Evolutionary conservation across 2,329 filamentous ascomycete species (phyloP), one percentile per base, ranked within the genome.

Genomic region (Zasmidium cellare): DNA sequence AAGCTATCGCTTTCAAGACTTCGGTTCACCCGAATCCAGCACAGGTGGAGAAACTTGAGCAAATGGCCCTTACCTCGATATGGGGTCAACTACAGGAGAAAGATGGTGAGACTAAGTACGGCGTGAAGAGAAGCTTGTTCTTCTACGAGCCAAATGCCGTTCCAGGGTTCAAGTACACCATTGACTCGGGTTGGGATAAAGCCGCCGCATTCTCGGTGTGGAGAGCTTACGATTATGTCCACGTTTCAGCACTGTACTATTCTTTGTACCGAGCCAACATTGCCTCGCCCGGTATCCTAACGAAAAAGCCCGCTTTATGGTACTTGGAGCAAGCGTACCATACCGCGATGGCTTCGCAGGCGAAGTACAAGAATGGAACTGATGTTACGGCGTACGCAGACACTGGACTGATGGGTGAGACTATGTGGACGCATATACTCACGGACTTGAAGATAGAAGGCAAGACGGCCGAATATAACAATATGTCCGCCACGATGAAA

Each of bases 191-290:
- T 0, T 86, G 83, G 83, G 75, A 82, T 55, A 74, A 76, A 54
- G 64, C 71, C 0, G 70, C 73, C 0, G 76, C 84, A 0, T 79
- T 79, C 58, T 71, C 71, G 0, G 75, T 79, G 0, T 76, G 80
- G 19, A 75, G 84, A 2, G 82, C 83, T 0, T 86, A 86, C 62
- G 77, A 86, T 62, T 87, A 87, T 60, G 79, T 86, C 2, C 83
- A 86, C 59, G 79, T 83, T 0, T 72, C 78, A 0, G 82, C 79
- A 0, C 74, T 79, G 0, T 86, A 86, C 65, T 87, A 83, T 83
- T 74, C 80, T 0, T 65, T 86, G 46, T 86, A 86, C 59, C 82
- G 46, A 1, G 79, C 80, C 11, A 82, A 79, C 0, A 71, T 82
- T 22, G 76, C 76, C 3, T 80, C 82, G 55, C 80, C 82, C 0